Evolutionary conservation across 306 rosid species (phyloP), one percentile per base, ranked within the genome.

Genomic region (Sicyos edulis): DNA sequence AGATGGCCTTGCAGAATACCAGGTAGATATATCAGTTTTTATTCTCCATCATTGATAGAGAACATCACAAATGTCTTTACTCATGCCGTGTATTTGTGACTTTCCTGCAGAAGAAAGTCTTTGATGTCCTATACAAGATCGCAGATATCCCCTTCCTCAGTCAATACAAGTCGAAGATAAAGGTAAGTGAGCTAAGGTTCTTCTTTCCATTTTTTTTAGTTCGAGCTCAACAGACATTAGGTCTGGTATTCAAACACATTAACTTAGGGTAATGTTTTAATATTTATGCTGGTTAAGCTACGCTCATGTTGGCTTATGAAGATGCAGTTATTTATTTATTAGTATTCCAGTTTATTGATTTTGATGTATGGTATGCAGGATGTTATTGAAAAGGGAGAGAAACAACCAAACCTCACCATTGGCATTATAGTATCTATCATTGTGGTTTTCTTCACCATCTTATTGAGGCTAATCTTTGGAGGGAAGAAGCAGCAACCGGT

Each of bases 121-220:
- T 92, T 76, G 96, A 90, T 51, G 53, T 92, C 54, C 82, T 92
- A n/a, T 92, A 92, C 90, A 86, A 85, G 86, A 50, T 88, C 14
- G 98, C 85, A 4, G 96, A 90, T 70, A 69, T 92, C 63, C 88
- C 96, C 64, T 85, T 90, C 84, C 80, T 92, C 24, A 85, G 83
- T 71, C 80, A 80, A 37, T 77, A 90, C 86, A 87, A 87, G 80
- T 73, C 74, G 6, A 82, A 87, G 80, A 82, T 92, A 62, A 10
- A 73, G 70, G 98, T 92, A 69, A 85, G 92, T 51, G 51, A 5
- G 64, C 40, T 22, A 71, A 0, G 19, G 24, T 10, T 21, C 44
- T 7, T 17, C 14, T 62, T 44, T 26, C 2, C 3, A 14, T 60
- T 5, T 3, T 26, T 3, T 3, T 26, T 34, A 0, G 2, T 34